A percentile compares a stretch with the other conserved stretches of the same genome.
Conservation (phyloP, 257 asterid species). For the Solanum neorickii region DNA sequence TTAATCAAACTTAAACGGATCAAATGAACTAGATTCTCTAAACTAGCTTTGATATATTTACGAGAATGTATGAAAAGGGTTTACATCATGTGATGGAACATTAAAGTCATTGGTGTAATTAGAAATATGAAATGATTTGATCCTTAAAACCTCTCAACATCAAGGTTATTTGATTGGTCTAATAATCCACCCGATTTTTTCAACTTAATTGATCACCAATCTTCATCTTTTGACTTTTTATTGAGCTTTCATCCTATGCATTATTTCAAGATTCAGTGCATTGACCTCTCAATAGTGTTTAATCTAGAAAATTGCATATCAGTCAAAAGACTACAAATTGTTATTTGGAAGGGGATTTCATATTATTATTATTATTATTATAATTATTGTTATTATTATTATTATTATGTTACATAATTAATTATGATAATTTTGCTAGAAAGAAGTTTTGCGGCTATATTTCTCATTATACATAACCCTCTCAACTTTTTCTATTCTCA, state of each 20-base stretch:
- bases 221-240: background rate
- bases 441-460: background rate
- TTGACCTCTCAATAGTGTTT: background rate
- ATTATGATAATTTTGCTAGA: too few relatives aligned
- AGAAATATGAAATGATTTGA: background rate
- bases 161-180: background rate
- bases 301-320: background rate
- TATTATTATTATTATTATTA: too few relatives aligned
- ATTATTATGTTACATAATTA: too few relatives aligned
- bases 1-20: background rate
- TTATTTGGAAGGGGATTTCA: background rate
- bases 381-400: too few relatives aligned
- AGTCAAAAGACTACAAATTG: background rate
- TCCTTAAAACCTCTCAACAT: background rate
- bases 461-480: background rate
- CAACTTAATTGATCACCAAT: background rate
- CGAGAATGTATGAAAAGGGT: background rate
- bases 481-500: background rate
- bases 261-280: background rate
- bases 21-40: background rate
- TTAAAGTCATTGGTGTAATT: background rate
- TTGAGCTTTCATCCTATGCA: background rate
- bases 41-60: background rate
- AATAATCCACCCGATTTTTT: background rate
- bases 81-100: background rate